Evolutionary conservation across 73 alveolate genomes (phyloP).

Genomic region (Paraurostyla sp.): DNA sequence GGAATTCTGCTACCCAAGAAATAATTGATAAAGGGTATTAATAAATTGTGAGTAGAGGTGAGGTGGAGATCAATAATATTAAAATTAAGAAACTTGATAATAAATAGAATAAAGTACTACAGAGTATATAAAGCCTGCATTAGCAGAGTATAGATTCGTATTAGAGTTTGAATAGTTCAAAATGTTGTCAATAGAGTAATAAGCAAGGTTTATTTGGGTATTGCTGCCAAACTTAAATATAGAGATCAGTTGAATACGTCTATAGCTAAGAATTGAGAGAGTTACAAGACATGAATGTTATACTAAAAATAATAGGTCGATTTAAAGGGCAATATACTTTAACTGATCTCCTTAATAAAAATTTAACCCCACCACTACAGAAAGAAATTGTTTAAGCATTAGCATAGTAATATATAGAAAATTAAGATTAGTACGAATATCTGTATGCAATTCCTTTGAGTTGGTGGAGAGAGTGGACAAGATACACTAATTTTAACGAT

Average conservation of each 20-base stretch:
- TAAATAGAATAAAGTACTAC: background rate
- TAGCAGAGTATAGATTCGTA: background rate
- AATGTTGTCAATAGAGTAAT: background rate
- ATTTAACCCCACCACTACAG: background rate
- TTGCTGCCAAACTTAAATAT: background rate
- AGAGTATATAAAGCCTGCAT: background rate
- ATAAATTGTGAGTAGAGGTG: background rate
- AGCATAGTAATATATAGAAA: background rate
- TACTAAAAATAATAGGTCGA: background rate
- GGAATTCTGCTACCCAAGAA: background rate
- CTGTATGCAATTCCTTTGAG: background rate
- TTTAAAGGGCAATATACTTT: background rate
- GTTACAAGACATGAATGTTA: background rate
- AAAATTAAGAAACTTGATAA: background rate
- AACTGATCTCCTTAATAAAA: conserved; percentile 14
- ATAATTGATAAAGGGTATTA: background rate
- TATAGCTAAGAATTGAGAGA: conserved; percentile 18
- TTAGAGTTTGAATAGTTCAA: background rate
- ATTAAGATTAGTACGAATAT: background rate
- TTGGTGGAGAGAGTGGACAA: conserved; percentile 58
- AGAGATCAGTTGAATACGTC: conserved; percentile 33
- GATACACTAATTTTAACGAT: conserved; percentile 29
- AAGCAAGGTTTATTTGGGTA: background rate
- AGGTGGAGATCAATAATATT: background rate
- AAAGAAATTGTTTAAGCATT: background rate